Percentiles rank a stretch among this genome's conserved stretches.
These are phyloP conservation scores for Starmerella powellii DNA, from an alignment of 805 yeast genomes.

Conservation along the genomic window DNA sequence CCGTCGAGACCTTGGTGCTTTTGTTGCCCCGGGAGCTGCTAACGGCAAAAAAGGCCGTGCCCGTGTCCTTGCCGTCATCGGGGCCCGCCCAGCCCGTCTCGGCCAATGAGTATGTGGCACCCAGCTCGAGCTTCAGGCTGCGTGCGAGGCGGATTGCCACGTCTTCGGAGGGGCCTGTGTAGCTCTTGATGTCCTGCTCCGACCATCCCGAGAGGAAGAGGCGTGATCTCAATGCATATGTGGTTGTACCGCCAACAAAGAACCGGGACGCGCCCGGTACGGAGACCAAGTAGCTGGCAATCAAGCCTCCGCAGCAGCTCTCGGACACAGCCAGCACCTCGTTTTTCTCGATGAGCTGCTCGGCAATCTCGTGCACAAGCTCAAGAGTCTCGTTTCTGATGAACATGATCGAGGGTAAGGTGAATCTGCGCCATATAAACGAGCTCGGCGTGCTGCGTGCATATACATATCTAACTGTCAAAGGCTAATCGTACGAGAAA, in stretches of 20 bases:
- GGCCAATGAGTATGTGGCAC: constrained; percentile 67
- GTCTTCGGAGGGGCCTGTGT: constrained; percentile 70
- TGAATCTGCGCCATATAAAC: background rate
- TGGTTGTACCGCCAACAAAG: constrained; percentile 73
- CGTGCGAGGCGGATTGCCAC: constrained; percentile 70
- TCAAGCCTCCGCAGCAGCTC: constrained; percentile 71
- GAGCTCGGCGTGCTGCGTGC: background rate
- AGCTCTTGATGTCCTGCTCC: constrained; percentile 50
- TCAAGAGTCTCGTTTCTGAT: constrained; percentile 47
- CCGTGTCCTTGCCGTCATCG: constrained; percentile 34
- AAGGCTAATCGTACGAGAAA: too few species aligned
- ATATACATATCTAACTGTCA: too few species aligned
- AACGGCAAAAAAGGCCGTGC: constrained; percentile 61
- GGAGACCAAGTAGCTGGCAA: constrained; percentile 68
- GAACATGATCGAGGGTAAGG: constrained; percentile 29
- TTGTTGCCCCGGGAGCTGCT: constrained; percentile 47
- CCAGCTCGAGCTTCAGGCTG: constrained; percentile 65
- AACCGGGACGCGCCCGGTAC: constrained; percentile 77
- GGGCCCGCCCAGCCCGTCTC: constrained; percentile 91
- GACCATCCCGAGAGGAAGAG: constrained; percentile 71
- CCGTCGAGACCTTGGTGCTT: constrained; percentile 38
- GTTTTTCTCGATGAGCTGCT: constrained; percentile 38
- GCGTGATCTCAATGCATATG: constrained; percentile 65
- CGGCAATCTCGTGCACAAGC: constrained; percentile 48
- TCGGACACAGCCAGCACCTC: constrained; percentile 72